A percentile compares a stretch with the other conserved stretches of the same genome.
These are phyloP conservation scores for Lichtheimia ornata DNA, from an alignment of 371 early-diverging fungal species.

Conservation along the genomic window DNA sequence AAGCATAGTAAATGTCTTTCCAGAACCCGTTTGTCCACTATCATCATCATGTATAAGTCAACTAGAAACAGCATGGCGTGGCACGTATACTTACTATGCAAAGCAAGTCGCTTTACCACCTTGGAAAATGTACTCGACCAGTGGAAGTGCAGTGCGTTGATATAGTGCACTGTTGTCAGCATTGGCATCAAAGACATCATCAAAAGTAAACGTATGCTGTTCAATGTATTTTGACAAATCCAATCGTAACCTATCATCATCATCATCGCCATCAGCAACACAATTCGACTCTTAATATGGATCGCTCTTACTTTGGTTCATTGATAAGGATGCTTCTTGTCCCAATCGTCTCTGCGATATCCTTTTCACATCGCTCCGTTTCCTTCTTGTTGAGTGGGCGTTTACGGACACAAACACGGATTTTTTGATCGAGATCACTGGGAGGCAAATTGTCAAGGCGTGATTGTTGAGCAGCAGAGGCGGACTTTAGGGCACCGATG, in stretches of 20 bases:
- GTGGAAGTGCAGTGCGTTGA: constrained; percentile 85
- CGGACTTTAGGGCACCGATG: constrained; percentile 12
- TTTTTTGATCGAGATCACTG: constrained; percentile 73
- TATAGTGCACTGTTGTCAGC: constrained; percentile 85
- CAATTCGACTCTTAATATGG: no score
- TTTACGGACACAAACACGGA: constrained; percentile 96
- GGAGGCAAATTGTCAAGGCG: constrained; percentile 12
- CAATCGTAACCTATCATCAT: constrained; percentile 68
- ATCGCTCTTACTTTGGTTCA: constrained; percentile 80
- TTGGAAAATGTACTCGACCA: constrained; percentile 91
- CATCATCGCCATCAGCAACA: background rate
- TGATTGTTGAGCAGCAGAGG: background rate
- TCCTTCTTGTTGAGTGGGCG: constrained; percentile 90
- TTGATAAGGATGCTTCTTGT: constrained; percentile 76
- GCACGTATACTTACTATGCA: constrained; percentile 81
- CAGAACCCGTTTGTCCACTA: constrained; percentile 94
- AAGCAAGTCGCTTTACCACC: constrained; percentile 99
- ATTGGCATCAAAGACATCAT: constrained; percentile 91
- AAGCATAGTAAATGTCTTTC: constrained; percentile 99
- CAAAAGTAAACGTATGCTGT: constrained; percentile 93
- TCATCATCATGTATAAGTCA: background rate
- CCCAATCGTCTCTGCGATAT: constrained; percentile 73
- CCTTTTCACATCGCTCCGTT: constrained; percentile 74
- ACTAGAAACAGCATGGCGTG: background rate
- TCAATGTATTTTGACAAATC: constrained; percentile 96